These are phyloP conservation scores for Phytophthora constricta DNA, from an alignment of 352 stramenopile species.

Conservation along the genomic window DNA sequence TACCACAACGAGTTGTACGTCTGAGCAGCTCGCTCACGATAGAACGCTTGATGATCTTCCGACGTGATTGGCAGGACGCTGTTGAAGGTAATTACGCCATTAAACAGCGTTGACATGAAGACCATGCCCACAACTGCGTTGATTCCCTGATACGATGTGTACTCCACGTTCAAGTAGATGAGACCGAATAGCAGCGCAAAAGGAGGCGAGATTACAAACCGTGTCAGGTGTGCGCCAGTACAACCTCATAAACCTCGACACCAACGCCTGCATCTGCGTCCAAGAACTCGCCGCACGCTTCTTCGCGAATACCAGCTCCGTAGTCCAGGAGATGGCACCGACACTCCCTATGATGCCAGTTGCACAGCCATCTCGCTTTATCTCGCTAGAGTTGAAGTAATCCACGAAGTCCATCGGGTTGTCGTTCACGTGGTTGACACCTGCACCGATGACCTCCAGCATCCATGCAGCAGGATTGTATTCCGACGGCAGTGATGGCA, in stretches of 20 bases:
- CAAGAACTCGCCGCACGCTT: slow-evolving; percentile 42
- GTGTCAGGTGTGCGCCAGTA: slow-evolving; percentile 71
- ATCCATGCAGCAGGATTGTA: slow-evolving; percentile 93
- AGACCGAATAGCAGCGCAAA: slow-evolving; percentile 50
- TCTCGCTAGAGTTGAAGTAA: slow-evolving; percentile 33
- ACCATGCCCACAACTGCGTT: slow-evolving; percentile 77
- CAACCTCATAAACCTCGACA: slow-evolving; percentile 46
- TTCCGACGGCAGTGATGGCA: slow-evolving; percentile 46
- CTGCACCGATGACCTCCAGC: slow-evolving; percentile 79
- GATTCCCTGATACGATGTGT: slow-evolving; percentile 55
- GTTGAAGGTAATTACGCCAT: slow-evolving; percentile 79
- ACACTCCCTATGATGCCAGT: slow-evolving; percentile 36
- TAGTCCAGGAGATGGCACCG: slow-evolving; percentile 13
- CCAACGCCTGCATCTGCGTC: slow-evolving; percentile 41
- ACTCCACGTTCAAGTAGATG: slow-evolving; percentile 51
- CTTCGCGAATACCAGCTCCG: slow-evolving; percentile 35
- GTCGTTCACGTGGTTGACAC: slow-evolving; percentile 31
- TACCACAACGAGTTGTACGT: slow-evolving; percentile 88
- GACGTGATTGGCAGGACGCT: slow-evolving; percentile 75
- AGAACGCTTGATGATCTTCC: slow-evolving; percentile 78
- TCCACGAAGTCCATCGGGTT: slow-evolving; percentile 33
- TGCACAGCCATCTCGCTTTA: slow-evolving; percentile 30
- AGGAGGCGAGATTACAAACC: slow-evolving; percentile 52
- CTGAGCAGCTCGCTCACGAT: slow-evolving; percentile 83
- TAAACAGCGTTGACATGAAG: slow-evolving; percentile 88